A percentile compares a stretch with the other conserved stretches of the same genome.
Conservation (phyloP, 1,284 basidiomycete species). For the Trametes hirsuta region DNA sequence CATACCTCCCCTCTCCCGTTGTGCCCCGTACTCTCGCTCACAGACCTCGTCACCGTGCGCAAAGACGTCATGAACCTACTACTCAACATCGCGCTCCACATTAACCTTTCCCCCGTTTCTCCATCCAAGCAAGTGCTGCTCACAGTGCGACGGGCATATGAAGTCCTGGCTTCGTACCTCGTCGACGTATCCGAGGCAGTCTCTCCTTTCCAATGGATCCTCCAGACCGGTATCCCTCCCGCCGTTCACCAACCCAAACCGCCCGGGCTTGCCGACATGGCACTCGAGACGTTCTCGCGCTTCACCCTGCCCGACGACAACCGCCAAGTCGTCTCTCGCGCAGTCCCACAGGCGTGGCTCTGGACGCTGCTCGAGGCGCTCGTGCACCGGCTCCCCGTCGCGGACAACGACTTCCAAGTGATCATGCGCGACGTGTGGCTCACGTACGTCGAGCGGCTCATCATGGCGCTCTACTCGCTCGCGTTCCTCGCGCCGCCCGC, state of each 20-base stretch:
- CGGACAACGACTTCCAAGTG: conserved; percentile 77
- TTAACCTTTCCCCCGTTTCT: conserved; percentile 48
- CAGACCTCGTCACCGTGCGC: conserved; percentile 75
- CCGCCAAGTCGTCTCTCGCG: conserved; percentile 69
- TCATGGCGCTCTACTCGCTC: conserved; percentile 85
- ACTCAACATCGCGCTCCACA: conserved; percentile 61
- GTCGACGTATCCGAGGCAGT: conserved; percentile 70
- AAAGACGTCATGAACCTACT: conserved; percentile 81
- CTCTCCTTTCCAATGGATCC: conserved; percentile 59
- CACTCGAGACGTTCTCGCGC: conserved; percentile 83
- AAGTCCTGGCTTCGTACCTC: conserved; percentile 77
- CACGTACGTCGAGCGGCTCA: conserved; percentile 77
- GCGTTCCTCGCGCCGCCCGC: conserved; percentile 81
- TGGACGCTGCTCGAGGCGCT: conserved; percentile 71
- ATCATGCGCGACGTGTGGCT: conserved; percentile 68
- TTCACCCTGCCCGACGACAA: conserved; percentile 81
- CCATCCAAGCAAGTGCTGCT: conserved; percentile 40
- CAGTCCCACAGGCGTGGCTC: conserved; percentile 61
- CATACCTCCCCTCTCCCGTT: conserved; percentile 45
- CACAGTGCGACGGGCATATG: conserved; percentile 62
- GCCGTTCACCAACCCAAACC: conserved; percentile 42
- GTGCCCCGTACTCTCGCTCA: conserved; percentile 63
- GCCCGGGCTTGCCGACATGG: conserved; percentile 61
- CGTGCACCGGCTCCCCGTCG: conserved; percentile 81
- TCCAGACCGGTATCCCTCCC: conserved; percentile 50